Evolutionary conservation across 1,284 basidiomycete species (phyloP), one percentile per base, ranked within the genome.

Genomic region (Austroboletus novae-zelandiae): DNA sequence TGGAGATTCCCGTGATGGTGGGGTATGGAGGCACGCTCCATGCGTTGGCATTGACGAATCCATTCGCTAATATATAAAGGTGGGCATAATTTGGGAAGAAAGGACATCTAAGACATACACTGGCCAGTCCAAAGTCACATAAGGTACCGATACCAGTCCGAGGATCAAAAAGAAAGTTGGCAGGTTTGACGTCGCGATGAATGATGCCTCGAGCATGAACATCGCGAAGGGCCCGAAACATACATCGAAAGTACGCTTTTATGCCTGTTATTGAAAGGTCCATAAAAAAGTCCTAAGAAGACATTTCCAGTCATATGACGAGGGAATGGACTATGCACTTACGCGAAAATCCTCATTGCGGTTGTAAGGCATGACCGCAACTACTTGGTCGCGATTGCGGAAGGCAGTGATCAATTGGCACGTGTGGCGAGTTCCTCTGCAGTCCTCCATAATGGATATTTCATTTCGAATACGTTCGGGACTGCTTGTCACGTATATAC

Each of bases 181-280:
- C 96, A 15, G 96, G 97, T 67, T 99, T 99, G 62, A 99, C 92
- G 69, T 99, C 96, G 34, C 96, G 91, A 71, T 99, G 96, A 45
- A 99, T 91, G 62, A 99, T 89, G 8, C 81, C 84, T 44, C 91
- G 78, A n/a, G 83, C 73, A 66, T 99, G 97, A 20, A 93, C 89
- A 60, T 96, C 94, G 45, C 89, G 84, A 47, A 99, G 71, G 1
- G 93, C 94, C 18, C 90, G 86, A 67, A 99, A 87, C 66, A 99
- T 83, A 65, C 91, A 95, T 37, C 87, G 84, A 61, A 99, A 88
- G 74, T 99, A 99, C 46, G 83, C 76, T 64, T 89, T 91, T 50
- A 98, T 84, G 31, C 85, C 84, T 40, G 75, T 72, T 61, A 94
- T 79, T 11, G 91, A 81, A 32, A 95, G 74, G 3, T 68, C 69